A percentile compares a stretch with the other conserved stretches of the same genome.
phyloP scores from a whole-genome alignment of 768 basidiomycete species.

The Amanita muscaria region DNA sequence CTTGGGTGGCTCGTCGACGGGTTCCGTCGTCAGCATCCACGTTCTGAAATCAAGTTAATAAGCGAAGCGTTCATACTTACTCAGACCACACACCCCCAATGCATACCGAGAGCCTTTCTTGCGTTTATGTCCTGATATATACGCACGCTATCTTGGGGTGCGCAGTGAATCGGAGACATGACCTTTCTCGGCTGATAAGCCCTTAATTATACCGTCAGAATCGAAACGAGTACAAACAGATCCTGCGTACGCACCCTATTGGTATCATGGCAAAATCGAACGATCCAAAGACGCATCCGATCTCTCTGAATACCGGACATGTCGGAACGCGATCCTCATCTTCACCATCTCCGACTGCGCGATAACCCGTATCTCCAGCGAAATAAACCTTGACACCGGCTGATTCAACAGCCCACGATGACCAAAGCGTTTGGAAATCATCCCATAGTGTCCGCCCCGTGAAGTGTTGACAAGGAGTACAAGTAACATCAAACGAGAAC shows the following conservation, averaged over 20 bases:
- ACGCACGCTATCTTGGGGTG: conserved; percentile 59
- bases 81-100: conserved; percentile 54
- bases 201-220: conserved; percentile 23
- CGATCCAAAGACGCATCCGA: conserved; percentile 52
- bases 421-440: conserved; percentile 53
- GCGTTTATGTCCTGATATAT: conserved; percentile 58
- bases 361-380: conserved; percentile 63
- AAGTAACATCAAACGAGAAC: conserved; percentile 38
- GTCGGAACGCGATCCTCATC: conserved; percentile 43
- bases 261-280: conserved; percentile 68
- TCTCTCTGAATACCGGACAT: conserved; percentile 68
- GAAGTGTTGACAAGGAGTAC: conserved; percentile 60
- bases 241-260: conserved; percentile 48
- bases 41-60: conserved; percentile 25
- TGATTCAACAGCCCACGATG: conserved; percentile 50
- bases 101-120: conserved; percentile 56
- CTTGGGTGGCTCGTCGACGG: conserved; percentile 53
- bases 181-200: conserved; percentile 48
- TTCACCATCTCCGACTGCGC: conserved; percentile 36
- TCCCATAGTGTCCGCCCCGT: conserved; percentile 43
- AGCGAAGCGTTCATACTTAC: neutral
- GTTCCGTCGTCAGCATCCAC: conserved; percentile 44
- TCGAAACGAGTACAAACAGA: conserved; percentile 13
- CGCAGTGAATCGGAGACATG: conserved; percentile 55
- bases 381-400: conserved; percentile 39